Base-by-base conservation (phyloP, 1,284 basidiomycete species). In the Tylopilus sp. region DNA sequence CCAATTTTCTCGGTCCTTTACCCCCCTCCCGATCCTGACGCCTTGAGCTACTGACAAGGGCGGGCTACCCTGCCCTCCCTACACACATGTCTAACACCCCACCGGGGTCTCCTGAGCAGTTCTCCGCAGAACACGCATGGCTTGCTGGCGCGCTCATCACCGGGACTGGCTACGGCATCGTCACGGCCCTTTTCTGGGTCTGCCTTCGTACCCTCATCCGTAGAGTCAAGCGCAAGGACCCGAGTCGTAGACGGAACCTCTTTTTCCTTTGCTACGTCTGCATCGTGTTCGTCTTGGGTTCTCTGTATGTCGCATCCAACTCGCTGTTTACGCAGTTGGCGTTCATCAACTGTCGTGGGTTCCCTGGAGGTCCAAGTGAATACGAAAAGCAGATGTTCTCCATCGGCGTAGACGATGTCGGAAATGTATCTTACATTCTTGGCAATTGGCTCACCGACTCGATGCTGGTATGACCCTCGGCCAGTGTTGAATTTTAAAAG, bases 341-440 rank as follows among this genome's bases (percentile, higher is more conserved):
- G 21, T 71, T 65, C 41, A 66, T 71, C 35, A 59, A 69, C 28
- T 29, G 69, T 37, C 59, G 70, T 6, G 60, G 59, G 15, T 70
- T 49, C 36, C 58, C 70, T 2, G 68, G 71, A 10, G 66, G 61
- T 34, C 62, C 55, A 34, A 49, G 54, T 23, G 44, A 34, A 4
- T 67, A 51, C 11, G 66, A 57, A 19, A 6, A 56, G 15, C 55
- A 51, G 12, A 59, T 56, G 52, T 58, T 63, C 30, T 55, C 59
- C 21, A 59, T 64, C 35, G 42, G 43, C 10, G 49, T 49, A 1
- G 61, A 66, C n/a, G 50, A 60, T 18, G 46, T 63, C 13, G 29
- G 39, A 2, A 70, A 67, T 6, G 57, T 58, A 0, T 49, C 56
- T 3, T 69, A 55, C 38, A 49, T 66, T 11, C 44, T 70, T 23